Base-by-base conservation (phyloP, 1,139 yeast species). In the Geotrichum bryndzae region DNA sequence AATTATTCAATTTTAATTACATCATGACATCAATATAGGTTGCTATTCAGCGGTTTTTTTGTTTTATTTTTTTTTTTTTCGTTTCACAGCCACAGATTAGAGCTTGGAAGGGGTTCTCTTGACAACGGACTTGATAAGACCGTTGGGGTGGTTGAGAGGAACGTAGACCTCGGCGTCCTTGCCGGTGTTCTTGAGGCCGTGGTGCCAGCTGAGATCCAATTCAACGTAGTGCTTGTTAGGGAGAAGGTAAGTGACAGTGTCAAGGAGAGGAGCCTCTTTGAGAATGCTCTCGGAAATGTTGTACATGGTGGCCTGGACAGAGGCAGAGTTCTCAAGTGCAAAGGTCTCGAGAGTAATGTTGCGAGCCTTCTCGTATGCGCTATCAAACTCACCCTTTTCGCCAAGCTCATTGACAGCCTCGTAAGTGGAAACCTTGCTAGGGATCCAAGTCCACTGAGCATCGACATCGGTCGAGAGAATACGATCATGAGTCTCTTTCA, bases 271-370 rank as follows among this genome's bases (percentile, higher is more conserved):
- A 63, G 83, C 86, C 59, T 71, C 73, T 60, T 78, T 80, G 72
- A 91, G 82, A 67, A 91, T 90, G 67, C 84, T 84, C 65, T 83
- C 80, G 51, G 90, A 82, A 94, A 91, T 91, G 80, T 90, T 89
- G 81, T 84, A 91, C 97, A 90, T 90, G 65, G 97, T 91, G 53
- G 96, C 96, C 79, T 91, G 97, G 58, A 91, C 97, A 22, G 96
- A 87, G 23, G 96, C 84, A 10, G 96, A 89, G 76, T 89, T 85
- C 75, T 91, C 97, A 60, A 81, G 75, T 29, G 97, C 96, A 76
- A 91, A 91, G 65, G 82, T 80, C 63, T 85, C 88, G 69, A 91
- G 80, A 2, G 96, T 90, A 68, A 83, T 80, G 59, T 79, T 79
- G 71, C 91, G 82, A 29, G 92, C 95, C 25, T 73, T 71, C 35